Base-by-base conservation (phyloP, 331 rosid genomes). In the Rhamnella rubrinervis region DNA sequence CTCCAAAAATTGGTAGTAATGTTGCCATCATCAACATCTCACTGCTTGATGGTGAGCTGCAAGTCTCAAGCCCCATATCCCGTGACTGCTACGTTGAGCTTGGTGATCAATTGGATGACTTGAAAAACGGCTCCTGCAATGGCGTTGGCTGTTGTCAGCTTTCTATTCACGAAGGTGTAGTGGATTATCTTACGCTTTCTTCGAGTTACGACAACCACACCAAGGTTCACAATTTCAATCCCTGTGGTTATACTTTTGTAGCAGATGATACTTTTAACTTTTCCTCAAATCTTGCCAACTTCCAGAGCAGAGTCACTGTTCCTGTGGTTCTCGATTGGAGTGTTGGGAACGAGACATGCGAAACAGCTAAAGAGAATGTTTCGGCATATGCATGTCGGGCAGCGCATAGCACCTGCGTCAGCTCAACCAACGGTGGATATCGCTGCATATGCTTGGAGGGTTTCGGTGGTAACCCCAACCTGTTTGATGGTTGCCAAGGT, bases 301-400 rank as follows among this genome's bases (percentile, higher is more conserved):
- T 72, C 1, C 49, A 53, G 41, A 7, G 25, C 19, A 44, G 37
- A 44, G 6, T 0, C 2, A 20, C 37, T 9, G 5, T 47, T 16
- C 70, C 65, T 5, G 8, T 72, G 51, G 65, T 64, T 18, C 59
- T 72, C 4, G 77, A 72, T 18, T 72, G 65, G 77, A 44, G 47
- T 25, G 28, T 72, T 18, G 57, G 63, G 17, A 55, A 55, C 9
- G 17, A 56, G 4, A 20, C 58, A 4, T 73, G 71, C 16, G 4
- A 1, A 55, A 56, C 13, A 17, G 65, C 39, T 8, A 44, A 59
- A n/a, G 6, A 15, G 21, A 16, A 38, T 25, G 0, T 12, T 1
- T 18, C 20, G 1, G 4, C 41, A 8, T 73, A 73, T 19, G 77
- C 71, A 18, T 73, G 77, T 35, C 26, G 4, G 49, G 65, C 65